Percentiles rank a stretch among this genome's conserved stretches.
These are phyloP conservation scores for Suaeda aralocaspica DNA, from an alignment of 148 eudicot species.

Conservation along the genomic window DNA sequence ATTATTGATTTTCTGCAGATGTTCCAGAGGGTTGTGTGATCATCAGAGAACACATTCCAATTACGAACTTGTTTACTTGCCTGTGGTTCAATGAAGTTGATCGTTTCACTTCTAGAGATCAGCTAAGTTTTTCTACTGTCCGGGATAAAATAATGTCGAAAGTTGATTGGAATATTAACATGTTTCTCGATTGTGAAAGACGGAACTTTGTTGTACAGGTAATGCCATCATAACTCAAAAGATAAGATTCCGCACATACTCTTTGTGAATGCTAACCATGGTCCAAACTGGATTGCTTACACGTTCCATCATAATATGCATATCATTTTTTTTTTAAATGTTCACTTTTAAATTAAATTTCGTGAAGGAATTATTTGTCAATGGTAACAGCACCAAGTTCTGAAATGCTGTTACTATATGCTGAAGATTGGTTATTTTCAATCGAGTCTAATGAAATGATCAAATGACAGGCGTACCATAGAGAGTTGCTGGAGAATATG, in stretches of 20 bases:
- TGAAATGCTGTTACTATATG: not conserved
- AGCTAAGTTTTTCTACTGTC: conserved; percentile 85
- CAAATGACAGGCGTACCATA: conserved; percentile 66
- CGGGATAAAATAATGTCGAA: conserved; percentile 71
- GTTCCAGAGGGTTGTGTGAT: conserved; percentile 96
- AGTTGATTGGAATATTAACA: conserved; percentile 68
- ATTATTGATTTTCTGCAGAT: conserved; percentile 45
- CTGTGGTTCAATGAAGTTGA: conserved; percentile 97
- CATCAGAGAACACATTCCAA: conserved; percentile 79
- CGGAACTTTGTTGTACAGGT: conserved; percentile 95
- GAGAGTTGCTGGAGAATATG: conserved; percentile 64
- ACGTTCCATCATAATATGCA: too few relatives aligned
- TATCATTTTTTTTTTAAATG: too few relatives aligned
- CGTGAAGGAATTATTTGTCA: too few relatives aligned
- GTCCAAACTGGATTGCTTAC: too few relatives aligned
- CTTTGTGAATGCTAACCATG: too few relatives aligned
- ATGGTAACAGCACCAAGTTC: too few relatives aligned
- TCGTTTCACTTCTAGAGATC: conserved; percentile 93
- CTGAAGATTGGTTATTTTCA: not conserved
- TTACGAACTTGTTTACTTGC: conserved; percentile 84
- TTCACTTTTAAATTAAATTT: too few relatives aligned
- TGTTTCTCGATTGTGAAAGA: conserved; percentile 95
- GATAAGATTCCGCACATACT: too few relatives aligned
- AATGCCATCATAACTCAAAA: conserved; percentile 6
- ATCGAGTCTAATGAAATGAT: not conserved